Conservation (phyloP, 805 yeast genomes). For the Nakazawaea laoshanensis region DNA sequence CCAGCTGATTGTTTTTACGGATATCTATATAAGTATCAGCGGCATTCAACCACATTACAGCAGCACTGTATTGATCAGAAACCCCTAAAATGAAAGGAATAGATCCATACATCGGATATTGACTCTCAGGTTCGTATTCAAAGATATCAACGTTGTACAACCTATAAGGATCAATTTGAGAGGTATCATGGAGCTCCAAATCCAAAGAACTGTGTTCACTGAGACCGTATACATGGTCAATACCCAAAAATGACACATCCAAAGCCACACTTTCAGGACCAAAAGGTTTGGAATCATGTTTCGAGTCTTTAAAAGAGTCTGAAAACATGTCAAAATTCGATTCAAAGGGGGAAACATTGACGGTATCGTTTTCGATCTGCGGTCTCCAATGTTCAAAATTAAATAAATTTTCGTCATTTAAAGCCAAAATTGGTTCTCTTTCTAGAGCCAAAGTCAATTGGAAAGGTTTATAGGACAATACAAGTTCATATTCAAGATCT, state of each 20-base stretch:
- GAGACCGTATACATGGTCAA: slow-evolving; percentile 74
- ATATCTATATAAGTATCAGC: slow-evolving; percentile 92
- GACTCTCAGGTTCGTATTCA: slow-evolving; percentile 79
- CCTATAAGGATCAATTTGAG: slow-evolving; percentile 64
- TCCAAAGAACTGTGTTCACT: slow-evolving; percentile 88
- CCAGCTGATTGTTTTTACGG: slow-evolving; percentile 15
- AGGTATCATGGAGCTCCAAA: slow-evolving; percentile 65
- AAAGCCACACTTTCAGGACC: slow-evolving; percentile 89
- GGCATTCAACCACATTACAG: slow-evolving; percentile 84
- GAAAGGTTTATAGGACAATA: slow-evolving; percentile 39
- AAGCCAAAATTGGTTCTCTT: slow-evolving; percentile 36
- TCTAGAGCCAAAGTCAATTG: slow-evolving; percentile 38
- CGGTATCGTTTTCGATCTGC: slow-evolving; percentile 25
- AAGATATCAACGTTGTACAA: slow-evolving; percentile 90
- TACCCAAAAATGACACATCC: slow-evolving; percentile 62
- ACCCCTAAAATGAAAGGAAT: slow-evolving; percentile 82
- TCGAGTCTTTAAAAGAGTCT: slow-evolving; percentile 66
- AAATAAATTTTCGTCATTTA: slow-evolving; percentile 65
- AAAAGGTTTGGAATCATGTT: slow-evolving; percentile 54
- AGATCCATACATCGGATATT: slow-evolving; percentile 90
- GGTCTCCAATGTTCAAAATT: slow-evolving; percentile 79
- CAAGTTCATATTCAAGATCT: slow-evolving; percentile 29
- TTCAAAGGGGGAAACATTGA: slow-evolving; percentile 49
- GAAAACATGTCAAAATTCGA: slow-evolving; percentile 55
- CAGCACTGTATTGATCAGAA: slow-evolving; percentile 49